Base-by-base conservation (phyloP, 2,329 filamentous ascomycete genomes). In the Neoscytalidium dimidiatum region DNA sequence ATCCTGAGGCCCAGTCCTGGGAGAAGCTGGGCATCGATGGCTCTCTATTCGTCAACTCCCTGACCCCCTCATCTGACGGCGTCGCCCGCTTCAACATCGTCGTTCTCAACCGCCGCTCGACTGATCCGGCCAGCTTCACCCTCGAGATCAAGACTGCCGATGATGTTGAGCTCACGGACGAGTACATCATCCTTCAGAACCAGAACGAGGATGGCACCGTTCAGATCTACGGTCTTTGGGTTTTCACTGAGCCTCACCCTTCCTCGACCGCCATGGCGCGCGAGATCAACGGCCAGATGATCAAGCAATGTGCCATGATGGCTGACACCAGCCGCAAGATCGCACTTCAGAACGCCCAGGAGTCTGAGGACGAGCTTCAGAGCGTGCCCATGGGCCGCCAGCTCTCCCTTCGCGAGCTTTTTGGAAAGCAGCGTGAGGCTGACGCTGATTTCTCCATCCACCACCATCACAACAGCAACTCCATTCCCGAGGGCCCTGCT, bases 11-110 rank as follows among this genome's bases (percentile, higher is more conserved):
- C 2, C 81, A 85, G 61, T 80, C 83, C 66, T 98, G 95, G 95
- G 91, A 95, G 74, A 96, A 96, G 81, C 86, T 86, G 51, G 91
- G 89, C 64, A 85, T 94, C 11, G 94, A 97, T 78, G 95, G 95
- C 43, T 91, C 92, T 13, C 82, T 98, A 68, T 99, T 98, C 76
- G 86, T 98, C 62, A 96, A 92, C 81, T 85, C 90, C 68, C 79
- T 88, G 17, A 69, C 69, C 2, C 72, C 74, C 6, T 71, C 69
- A 3, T 66, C 86, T 62, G 66, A 68, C 9, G 74, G 72, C 52
- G 67, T 69, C 14, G 73, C 79, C 51, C 75, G 80, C 26, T 83
- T 79, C 70, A 75, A 74, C 56, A 78, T 80, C 26, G 72, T 82
- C 60, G 80, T 84, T 11, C 70, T 83, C 53, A 84, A 84, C 66